These are phyloP conservation scores for Durio zibethinus DNA, from an alignment of 345 rosid genomes.

Conservation along the genomic window DNA sequence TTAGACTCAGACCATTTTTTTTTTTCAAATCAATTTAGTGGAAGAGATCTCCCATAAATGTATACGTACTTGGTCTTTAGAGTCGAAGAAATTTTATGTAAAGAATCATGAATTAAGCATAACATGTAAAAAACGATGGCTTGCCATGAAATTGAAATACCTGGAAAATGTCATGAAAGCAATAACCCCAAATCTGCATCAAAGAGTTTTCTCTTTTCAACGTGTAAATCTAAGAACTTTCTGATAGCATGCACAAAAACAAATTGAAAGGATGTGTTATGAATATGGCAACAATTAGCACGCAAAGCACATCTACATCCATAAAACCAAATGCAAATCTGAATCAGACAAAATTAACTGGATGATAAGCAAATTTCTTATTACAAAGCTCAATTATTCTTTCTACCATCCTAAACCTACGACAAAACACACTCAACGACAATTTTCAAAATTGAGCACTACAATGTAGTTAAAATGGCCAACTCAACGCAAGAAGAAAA, in stretches of 20 bases:
- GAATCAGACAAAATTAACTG: background rate
- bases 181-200: background rate
- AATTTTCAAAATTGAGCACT: slow-evolving; percentile 27
- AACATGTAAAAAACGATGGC: background rate
- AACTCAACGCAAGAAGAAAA: background rate
- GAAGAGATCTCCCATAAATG: too few species aligned
- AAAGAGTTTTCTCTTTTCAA: background rate
- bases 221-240: too few species aligned
- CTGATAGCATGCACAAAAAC: background rate
- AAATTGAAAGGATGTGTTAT: background rate
- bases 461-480: slow-evolving; percentile 13
- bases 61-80: too few species aligned
- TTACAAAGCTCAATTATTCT: slow-evolving; percentile 22
- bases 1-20: too few species aligned
- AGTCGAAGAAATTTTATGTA: too few species aligned
- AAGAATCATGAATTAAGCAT: background rate
- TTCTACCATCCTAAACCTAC: background rate
- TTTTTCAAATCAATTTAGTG: too few species aligned
- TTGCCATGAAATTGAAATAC: background rate
- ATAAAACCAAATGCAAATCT: background rate
- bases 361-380: background rate
- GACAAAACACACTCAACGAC: background rate
- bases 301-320: background rate
- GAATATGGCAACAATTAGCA: background rate
- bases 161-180: background rate